These are phyloP conservation scores for Penicillium chermesinum DNA, from an alignment of 495 filamentous ascomycete species.

Conservation along the genomic window DNA sequence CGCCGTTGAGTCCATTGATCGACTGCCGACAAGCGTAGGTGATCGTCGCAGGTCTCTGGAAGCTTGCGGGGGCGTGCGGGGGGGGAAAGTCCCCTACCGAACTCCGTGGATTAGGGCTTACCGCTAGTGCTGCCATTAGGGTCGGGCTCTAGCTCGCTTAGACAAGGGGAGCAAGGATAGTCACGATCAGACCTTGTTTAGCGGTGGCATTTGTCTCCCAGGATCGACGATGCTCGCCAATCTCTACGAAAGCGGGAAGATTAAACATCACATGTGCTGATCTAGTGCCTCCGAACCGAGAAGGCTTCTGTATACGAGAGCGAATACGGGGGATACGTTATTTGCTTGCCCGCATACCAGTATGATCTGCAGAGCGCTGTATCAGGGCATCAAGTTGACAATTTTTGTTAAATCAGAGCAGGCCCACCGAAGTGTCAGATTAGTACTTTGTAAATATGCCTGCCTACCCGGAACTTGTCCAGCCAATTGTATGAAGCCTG, in stretches of 20 bases:
- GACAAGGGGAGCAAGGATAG: constrained; percentile 20
- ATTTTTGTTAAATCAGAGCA: too few relatives aligned
- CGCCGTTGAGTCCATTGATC: too few relatives aligned
- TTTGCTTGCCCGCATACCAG: background rate
- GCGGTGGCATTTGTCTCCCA: background rate
- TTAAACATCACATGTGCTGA: background rate
- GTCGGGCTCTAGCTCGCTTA: constrained; percentile 21
- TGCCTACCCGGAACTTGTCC: too few relatives aligned
- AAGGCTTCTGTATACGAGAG: background rate
- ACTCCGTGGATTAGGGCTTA: too few relatives aligned
- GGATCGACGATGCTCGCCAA: constrained; percentile 2
- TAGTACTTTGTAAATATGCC: too few relatives aligned
- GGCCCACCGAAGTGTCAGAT: too few relatives aligned
- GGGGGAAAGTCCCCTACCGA: constrained; percentile 10
- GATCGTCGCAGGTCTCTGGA: too few relatives aligned
- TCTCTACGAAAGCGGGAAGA: background rate
- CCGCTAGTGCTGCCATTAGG: constrained; percentile 2
- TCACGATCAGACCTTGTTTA: constrained; percentile 12
- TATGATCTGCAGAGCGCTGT: too few relatives aligned
- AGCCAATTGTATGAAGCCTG: too few relatives aligned
- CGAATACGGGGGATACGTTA: background rate
- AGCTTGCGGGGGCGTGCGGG: constrained; percentile 6
- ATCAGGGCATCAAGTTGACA: too few relatives aligned
- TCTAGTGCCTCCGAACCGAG: background rate
- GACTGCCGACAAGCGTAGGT: background rate